Evolutionary conservation across 2,329 filamentous ascomycete species (phyloP).

Genomic region (Cordyceps fumosorosea): DNA sequence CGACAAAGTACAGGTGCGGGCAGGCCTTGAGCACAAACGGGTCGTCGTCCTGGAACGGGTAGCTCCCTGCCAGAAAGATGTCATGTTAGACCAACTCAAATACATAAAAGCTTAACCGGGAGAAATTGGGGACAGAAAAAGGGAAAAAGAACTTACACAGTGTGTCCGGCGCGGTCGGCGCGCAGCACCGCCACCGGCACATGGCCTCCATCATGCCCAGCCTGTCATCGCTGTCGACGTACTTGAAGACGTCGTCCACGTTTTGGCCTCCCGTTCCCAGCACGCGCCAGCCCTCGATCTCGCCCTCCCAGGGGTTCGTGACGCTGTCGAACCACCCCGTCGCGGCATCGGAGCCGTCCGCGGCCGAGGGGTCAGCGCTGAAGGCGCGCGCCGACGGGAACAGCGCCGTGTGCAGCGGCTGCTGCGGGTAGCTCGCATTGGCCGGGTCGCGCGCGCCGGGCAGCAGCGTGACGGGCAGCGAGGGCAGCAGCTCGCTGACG

Average conservation of each 20-base stretch:
- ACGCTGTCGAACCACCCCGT: constrained; percentile 78
- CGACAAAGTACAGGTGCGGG: constrained; percentile 87
- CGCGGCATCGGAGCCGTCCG: constrained; percentile 29
- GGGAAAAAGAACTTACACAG: constrained; percentile 58
- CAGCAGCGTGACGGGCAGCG: constrained; percentile 81
- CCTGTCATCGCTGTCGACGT: constrained; percentile 70
- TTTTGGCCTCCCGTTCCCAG: constrained; percentile 88
- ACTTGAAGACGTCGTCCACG: constrained; percentile 88
- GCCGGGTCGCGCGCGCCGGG: constrained; percentile 82
- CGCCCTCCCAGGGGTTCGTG: constrained; percentile 90
- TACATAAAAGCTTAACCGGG: not conserved
- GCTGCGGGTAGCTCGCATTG: constrained; percentile 84
- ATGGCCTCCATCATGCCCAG: constrained; percentile 91
- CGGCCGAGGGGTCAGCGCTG: constrained; percentile 31
- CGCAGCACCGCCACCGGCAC: constrained; percentile 83
- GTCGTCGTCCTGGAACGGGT: constrained; percentile 91
- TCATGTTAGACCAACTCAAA: not conserved
- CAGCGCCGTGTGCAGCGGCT: constrained; percentile 88
- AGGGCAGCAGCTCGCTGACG: constrained; percentile 72
- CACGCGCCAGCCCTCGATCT: constrained; percentile 83
- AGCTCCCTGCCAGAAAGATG: constrained; percentile 60
- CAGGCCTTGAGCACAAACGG: constrained; percentile 80
- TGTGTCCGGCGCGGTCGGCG: constrained; percentile 93
- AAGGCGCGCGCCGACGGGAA: constrained; percentile 72
- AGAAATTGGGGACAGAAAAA: not conserved